Evolutionary conservation across 768 basidiomycete species (phyloP), one percentile per base, ranked within the genome.

Genomic region (Podaxis rugospora): DNA sequence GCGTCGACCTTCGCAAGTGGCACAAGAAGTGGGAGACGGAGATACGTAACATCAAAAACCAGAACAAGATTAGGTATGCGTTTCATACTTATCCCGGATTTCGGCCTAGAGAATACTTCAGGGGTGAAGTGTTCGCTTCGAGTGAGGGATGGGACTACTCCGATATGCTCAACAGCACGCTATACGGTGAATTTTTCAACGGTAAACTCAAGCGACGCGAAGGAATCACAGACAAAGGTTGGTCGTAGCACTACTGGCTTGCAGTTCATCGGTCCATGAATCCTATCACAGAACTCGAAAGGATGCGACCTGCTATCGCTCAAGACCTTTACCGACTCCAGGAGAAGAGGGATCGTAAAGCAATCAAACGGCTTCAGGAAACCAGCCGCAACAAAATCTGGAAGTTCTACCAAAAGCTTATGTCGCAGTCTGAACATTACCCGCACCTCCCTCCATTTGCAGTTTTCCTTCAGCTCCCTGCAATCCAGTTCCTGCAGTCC

Each of bases 381-480:
- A 60, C 62, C n/a, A 73, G 70, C 42, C 67, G 77, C 28, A 55
- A 65, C 5, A 76, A 75, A 37, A 70, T 85, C 10, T 74, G 72
- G 55, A 70, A 71, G 51, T 72, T 82, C 55, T 80, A 86, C 59
- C 70, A 80, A 49, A 71, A 74, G 49, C 75, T 88, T 32, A 75
- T 77, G 36, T 74, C 76, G 0, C 57, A 63, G 46, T 53, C 40
- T n/a, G 70, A 73, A 27, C 62, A 64, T 0, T 61, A 70, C 14
- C 44, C 63, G 5, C 63, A 75, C 6, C 65, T 87, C 6, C 86
- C 85, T 0, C 70, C 78, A 11, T 69, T 85, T 18, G 49, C 72
- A 0, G 74, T 79, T 36, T 88, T 88, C 69, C 78, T 76, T 18
- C 65, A 69, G 57, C 71, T 87, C 0, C 81, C 84, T 0, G 74